These are phyloP conservation scores for Lunularia cruciata DNA, from an alignment of 225 moss, liverwort and hornwort species.

Conservation along the genomic window DNA sequence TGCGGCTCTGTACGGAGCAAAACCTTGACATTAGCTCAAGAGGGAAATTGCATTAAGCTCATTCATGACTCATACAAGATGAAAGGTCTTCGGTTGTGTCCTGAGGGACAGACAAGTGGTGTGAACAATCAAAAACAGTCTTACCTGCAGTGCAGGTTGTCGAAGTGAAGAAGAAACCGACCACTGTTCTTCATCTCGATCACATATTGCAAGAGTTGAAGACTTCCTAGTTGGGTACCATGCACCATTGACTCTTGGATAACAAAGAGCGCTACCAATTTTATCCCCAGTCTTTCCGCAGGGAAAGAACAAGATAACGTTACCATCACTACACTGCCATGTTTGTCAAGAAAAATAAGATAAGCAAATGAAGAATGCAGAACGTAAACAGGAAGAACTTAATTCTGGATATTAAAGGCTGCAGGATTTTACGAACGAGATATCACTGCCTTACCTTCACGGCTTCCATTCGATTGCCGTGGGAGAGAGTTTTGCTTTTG, in stretches of 20 bases:
- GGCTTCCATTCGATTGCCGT: conserved; percentile 70
- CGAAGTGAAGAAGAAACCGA: conserved; percentile 56
- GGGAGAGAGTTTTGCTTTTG: conserved; percentile 41
- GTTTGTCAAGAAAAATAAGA: neutral
- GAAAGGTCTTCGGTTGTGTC: too few relatives aligned
- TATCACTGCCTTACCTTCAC: conserved; percentile 55
- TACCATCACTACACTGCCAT: conserved; percentile 81
- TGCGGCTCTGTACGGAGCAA: too few relatives aligned
- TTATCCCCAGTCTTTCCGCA: conserved; percentile 55
- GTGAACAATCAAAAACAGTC: too few relatives aligned
- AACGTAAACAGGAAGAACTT: neutral
- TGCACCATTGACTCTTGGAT: conserved; percentile 33
- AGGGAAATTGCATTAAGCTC: too few relatives aligned
- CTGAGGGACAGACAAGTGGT: too few relatives aligned
- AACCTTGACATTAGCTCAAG: too few relatives aligned
- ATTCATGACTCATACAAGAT: too few relatives aligned
- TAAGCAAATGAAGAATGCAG: neutral
- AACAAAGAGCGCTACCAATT: conserved; percentile 60
- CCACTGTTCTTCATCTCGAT: conserved; percentile 34
- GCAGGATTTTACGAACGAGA: neutral
- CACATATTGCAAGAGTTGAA: conserved; percentile 19
- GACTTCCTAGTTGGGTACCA: conserved; percentile 37
- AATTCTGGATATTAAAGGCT: neutral
- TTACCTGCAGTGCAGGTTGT: conserved; percentile 75
- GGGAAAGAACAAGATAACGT: conserved; percentile 59